Evolutionary conservation across 805 yeast genomes (phyloP), one percentile per base, ranked within the genome.

Genomic region (Myxozyma neotropica): DNA sequence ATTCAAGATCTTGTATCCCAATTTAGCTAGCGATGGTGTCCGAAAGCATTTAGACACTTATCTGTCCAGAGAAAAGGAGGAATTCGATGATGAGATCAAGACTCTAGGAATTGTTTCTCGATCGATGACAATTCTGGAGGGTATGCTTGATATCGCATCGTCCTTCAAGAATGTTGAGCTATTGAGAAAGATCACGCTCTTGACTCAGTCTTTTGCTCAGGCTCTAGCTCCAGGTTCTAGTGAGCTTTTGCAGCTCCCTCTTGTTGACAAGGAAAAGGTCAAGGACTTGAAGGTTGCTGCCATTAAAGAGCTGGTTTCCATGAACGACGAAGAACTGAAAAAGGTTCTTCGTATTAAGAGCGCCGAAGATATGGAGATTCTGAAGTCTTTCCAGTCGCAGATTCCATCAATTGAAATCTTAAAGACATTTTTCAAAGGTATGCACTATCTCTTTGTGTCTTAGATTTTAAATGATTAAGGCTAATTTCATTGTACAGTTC

Each of bases 141-240:
- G 92, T 0, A 79, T 90, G 67, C 77, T 91, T 59, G 96, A 89
- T 66, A 86, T 94, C 68, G 88, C 96, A 12, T 78, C 89, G 17
- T 83, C 82, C 38, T 92, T 93, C 76, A 86, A 93, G 77, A 82
- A 83, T 67, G 84, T 84, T 57, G 90, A 88, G 13, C 58, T 59
- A 19, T 1, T 58, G 6, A 51, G 55, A 24, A 50, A 29, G 12
- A 53, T 63, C 8, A 19, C 63, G 26, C 24, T 42, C 8, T 54
- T 64, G 36, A 53, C 29, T 23, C 67, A 64, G 33, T 51, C 54
- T 5, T 57, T 64, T 24, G 46, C 58, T 7, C 67, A 64, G 35
- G 67, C 67, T 6, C 26, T 63, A n/a, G 59, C 63, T 4, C 60
- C 63, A 2, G 57, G 39, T n/a, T 35, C 61, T 4, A 60, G 42